These are phyloP conservation scores for Hypsizygus marmoreus DNA, from an alignment of 768 basidiomycete species.

Conservation along the genomic window DNA sequence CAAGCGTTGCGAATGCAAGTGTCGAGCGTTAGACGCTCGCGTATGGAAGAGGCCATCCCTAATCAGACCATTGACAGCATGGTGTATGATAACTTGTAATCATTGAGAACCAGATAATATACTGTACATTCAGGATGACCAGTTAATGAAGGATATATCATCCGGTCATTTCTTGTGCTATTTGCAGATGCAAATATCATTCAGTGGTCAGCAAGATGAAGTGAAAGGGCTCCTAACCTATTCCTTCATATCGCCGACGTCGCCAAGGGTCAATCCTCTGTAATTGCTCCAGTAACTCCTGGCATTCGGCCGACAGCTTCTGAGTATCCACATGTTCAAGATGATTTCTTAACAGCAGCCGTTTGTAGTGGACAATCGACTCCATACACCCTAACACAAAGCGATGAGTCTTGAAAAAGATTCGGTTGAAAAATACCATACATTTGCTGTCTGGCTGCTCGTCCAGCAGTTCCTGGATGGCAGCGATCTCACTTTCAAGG, in stretches of 20 bases:
- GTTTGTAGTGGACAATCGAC: constrained; percentile 83
- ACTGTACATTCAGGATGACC: too few relatives aligned
- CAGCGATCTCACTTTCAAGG: constrained; percentile 72
- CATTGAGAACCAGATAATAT: too few relatives aligned
- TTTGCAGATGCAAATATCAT: too few relatives aligned
- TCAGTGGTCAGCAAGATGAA: too few relatives aligned
- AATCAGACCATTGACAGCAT: too few relatives aligned
- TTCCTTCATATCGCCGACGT: constrained; percentile 64
- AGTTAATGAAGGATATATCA: too few relatives aligned
- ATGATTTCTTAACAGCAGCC: constrained; percentile 59
- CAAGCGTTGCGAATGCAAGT: constrained; percentile 67
- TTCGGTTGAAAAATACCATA: constrained; percentile 32
- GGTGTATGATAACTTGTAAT: too few relatives aligned
- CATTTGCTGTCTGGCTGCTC: constrained; percentile 95
- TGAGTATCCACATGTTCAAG: constrained; percentile 14
- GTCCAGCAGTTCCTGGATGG: constrained; percentile 81
- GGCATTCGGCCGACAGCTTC: constrained; percentile 26
- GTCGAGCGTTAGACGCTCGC: constrained; percentile 46
- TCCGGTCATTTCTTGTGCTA: too few relatives aligned
- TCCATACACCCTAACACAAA: constrained; percentile 85
- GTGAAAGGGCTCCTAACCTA: too few relatives aligned
- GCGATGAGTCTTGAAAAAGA: constrained; percentile 1
- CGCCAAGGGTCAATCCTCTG: constrained; percentile 56
- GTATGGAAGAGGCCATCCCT: too few relatives aligned
- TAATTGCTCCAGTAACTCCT: constrained; percentile 51